phyloP scores from a whole-genome alignment of 2,329 filamentous ascomycete species.

The Metarhizium anisopliae region DNA sequence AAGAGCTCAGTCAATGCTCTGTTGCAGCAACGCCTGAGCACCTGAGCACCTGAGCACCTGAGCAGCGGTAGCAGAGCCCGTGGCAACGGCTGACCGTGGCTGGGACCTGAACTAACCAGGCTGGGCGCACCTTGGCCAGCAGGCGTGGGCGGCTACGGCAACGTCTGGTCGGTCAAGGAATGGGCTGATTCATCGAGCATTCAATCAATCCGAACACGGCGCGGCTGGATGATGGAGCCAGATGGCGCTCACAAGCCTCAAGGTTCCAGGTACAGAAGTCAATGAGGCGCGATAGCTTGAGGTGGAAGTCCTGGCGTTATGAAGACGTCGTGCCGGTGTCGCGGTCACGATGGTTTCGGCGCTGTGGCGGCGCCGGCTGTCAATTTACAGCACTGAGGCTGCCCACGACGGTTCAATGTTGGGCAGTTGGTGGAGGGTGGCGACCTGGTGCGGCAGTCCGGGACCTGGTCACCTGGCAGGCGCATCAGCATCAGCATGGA shows the following conservation, averaged over 20 bases:
- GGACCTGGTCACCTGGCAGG: too few relatives aligned
- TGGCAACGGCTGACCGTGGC: constrained; percentile 10
- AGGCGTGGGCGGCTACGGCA: background rate
- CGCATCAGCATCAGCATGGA: too few relatives aligned
- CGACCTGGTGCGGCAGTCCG: too few relatives aligned
- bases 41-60: background rate
- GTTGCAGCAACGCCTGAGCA: too few relatives aligned
- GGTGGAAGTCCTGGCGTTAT: background rate
- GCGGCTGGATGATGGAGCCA: too few relatives aligned
- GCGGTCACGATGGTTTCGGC: background rate
- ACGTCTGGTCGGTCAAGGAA: background rate
- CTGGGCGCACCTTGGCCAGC: constrained; percentile 3
- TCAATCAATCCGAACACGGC: too few relatives aligned
- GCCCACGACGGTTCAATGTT: background rate
- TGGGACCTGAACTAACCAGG: constrained; percentile 3
- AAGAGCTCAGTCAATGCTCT: background rate
- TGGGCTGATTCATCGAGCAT: background rate
- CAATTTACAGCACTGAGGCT: background rate
- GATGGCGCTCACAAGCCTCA: background rate
- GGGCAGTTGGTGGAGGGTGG: background rate
- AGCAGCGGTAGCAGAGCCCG: constrained; percentile 2
- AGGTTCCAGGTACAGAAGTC: background rate
- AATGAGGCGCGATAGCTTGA: background rate
- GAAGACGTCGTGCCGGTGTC: background rate
- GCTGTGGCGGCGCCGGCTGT: background rate